phyloP scores from a whole-genome alignment of 1,284 basidiomycete species.

The Filobasidium uniguttulatum region DNA sequence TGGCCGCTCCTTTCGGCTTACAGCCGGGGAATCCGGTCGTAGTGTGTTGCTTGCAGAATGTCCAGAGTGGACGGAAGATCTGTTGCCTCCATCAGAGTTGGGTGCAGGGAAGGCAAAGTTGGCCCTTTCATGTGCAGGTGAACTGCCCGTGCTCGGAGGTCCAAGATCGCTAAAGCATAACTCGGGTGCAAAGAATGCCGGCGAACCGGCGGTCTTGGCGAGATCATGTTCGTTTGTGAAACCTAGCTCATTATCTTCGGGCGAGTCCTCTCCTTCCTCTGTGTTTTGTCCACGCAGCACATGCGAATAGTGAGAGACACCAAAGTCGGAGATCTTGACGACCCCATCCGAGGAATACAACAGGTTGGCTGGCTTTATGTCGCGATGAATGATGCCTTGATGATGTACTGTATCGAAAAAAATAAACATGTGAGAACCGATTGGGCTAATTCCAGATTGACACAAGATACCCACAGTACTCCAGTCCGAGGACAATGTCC shows the following conservation, averaged over 20 bases:
- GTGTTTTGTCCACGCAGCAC: slow-evolving; percentile 54
- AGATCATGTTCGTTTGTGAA: slow-evolving; percentile 70
- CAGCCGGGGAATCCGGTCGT: slow-evolving; percentile 23
- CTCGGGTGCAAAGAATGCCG: slow-evolving; percentile 96
- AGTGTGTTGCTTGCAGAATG: slow-evolving; percentile 18
- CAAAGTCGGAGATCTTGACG: slow-evolving; percentile 98
- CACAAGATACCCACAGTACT: slow-evolving; percentile 60
- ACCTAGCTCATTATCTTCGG: slow-evolving; percentile 44
- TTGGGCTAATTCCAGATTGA: background rate
- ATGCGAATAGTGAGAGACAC: slow-evolving; percentile 88
- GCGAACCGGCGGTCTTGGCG: slow-evolving; percentile 87
- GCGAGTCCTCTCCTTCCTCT: slow-evolving; percentile 44
- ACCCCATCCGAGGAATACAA: slow-evolving; percentile 71
- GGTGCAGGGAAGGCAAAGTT: background rate
- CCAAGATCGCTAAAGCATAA: slow-evolving; percentile 48
- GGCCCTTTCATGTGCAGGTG: background rate
- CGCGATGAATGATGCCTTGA: slow-evolving; percentile 96
- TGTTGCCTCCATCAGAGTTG: slow-evolving; percentile 14
- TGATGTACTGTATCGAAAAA: slow-evolving; percentile 76
- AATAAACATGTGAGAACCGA: too few relatives aligned
- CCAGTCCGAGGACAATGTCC: slow-evolving; percentile 82
- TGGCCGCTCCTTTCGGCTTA: slow-evolving; percentile 40
- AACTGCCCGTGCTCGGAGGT: background rate
- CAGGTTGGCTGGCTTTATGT: slow-evolving; percentile 97
- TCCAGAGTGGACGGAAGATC: slow-evolving; percentile 22